Evolutionary conservation across 2,329 filamentous ascomycete genomes (phyloP).

Genomic region (Trichoderma aggressivum): DNA sequence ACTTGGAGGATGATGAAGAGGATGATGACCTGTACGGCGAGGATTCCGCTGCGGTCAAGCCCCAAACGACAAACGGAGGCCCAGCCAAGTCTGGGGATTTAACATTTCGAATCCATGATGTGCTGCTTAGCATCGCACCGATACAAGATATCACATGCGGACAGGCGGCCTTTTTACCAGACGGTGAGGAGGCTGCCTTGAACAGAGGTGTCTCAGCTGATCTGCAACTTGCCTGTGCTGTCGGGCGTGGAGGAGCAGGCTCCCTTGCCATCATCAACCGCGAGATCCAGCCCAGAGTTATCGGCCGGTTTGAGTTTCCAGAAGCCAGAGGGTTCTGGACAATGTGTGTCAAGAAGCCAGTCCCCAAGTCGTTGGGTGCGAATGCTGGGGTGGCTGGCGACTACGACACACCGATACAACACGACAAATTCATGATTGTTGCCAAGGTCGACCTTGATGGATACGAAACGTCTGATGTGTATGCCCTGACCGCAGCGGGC

Average conservation of each 20-base stretch:
- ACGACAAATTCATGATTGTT: conserved; percentile 79
- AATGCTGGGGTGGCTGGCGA: conserved; percentile 51
- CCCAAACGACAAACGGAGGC: conserved; percentile 37
- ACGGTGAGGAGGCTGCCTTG: conserved; percentile 44
- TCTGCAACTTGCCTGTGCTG: conserved; percentile 57
- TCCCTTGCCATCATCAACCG: conserved; percentile 74
- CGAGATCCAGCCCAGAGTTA: conserved; percentile 69
- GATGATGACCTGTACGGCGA: conserved; percentile 58
- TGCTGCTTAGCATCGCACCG: conserved; percentile 72
- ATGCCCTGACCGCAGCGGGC: conserved; percentile 67
- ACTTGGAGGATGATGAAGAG: conserved; percentile 59
- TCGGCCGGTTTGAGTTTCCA: conserved; percentile 68
- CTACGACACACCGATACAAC: conserved; percentile 57
- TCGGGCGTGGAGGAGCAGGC: conserved; percentile 63
- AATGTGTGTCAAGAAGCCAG: conserved; percentile 64
- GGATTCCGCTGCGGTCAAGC: conserved; percentile 62
- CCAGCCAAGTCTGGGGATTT: conserved; percentile 59
- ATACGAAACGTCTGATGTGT: conserved; percentile 75
- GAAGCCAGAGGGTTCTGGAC: conserved; percentile 79
- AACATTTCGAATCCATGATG: conserved; percentile 73
- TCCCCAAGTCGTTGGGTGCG: conserved; percentile 56
- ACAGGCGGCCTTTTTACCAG: conserved; percentile 43
- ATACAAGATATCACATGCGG: conserved; percentile 73
- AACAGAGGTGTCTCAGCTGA: conserved; percentile 50
- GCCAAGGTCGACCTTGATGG: conserved; percentile 67